A percentile compares a stretch with the other conserved stretches of the same genome.
Evolutionary conservation across 106 monocot genomes (phyloP).

Genomic region (Iris macrosiphon): DNA sequence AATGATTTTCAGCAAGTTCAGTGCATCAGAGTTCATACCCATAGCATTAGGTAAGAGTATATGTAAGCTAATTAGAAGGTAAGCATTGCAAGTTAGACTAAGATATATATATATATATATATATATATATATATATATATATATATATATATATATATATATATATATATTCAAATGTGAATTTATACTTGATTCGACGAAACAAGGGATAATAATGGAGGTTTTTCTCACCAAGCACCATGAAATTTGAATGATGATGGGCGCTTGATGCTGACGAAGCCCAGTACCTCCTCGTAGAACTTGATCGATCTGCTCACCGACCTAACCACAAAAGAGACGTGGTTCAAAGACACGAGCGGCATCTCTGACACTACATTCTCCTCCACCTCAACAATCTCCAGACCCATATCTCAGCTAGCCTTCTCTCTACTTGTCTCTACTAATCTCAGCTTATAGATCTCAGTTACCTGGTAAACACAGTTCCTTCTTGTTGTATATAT

Average conservation of each 20-base stretch:
- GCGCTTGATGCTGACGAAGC: conserved; percentile 45
- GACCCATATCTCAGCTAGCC: conserved; percentile 22
- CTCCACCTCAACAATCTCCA: conserved; percentile 33
- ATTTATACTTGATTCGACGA: neutral
- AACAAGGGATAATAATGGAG: neutral
- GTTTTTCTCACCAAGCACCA: conserved; percentile 44
- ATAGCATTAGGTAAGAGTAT: no score
- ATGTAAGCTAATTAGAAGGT: no score
- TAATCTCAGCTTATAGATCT: neutral
- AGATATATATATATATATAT: no score
- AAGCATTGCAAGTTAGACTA: no score
- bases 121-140: no score
- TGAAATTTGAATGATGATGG: conserved; percentile 66
- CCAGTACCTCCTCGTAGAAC: conserved; percentile 63
- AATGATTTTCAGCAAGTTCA: no score
- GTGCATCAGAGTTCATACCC: no score
- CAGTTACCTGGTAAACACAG: no score
- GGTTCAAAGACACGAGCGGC: conserved; percentile 48
- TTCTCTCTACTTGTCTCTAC: neutral
- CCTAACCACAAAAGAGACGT: conserved; percentile 51
- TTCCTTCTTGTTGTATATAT: neutral
- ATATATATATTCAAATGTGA: neutral
- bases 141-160: no score
- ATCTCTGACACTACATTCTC: conserved; percentile 5
- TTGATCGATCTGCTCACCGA: conserved; percentile 42